These are phyloP conservation scores for Podaxis mareebaensis DNA, from an alignment of 768 basidiomycete genomes.

Conservation along the genomic window DNA sequence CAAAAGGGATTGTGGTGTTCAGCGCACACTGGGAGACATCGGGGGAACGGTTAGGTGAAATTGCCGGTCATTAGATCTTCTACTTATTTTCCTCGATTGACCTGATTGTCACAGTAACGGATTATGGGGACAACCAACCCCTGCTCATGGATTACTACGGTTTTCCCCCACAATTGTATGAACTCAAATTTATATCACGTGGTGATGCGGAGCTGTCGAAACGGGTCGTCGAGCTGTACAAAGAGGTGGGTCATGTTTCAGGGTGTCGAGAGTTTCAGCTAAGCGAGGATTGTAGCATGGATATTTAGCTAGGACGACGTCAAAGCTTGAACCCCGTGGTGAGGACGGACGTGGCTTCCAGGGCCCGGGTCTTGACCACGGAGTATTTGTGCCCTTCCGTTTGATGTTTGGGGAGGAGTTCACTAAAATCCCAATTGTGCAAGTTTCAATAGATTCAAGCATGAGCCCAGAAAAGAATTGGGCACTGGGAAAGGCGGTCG, in stretches of 20 bases:
- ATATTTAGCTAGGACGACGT: slow-evolving; percentile 40
- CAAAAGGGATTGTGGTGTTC: slow-evolving; percentile 79
- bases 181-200: slow-evolving; percentile 65
- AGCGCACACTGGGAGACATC: slow-evolving; percentile 81
- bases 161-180: slow-evolving; percentile 59
- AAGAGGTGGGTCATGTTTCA: slow-evolving; percentile 38
- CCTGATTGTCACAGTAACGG: slow-evolving; percentile 53
- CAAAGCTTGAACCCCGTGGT: slow-evolving; percentile 56
- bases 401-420: slow-evolving; percentile 76
- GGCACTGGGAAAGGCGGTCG: slow-evolving; percentile 62
- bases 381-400: slow-evolving; percentile 78
- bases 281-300: slow-evolving; percentile 1
- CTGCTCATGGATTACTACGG: slow-evolving; percentile 75
- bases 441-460: slow-evolving; percentile 66
- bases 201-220: slow-evolving; percentile 60
- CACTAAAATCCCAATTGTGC: slow-evolving; percentile 63
- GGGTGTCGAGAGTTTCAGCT: neutral
- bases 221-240: slow-evolving; percentile 61
- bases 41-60: slow-evolving; percentile 55
- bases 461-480: slow-evolving; percentile 64
- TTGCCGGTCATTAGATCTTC: neutral
- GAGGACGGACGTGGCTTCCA: slow-evolving; percentile 63
- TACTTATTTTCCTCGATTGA: neutral
- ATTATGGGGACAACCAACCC: slow-evolving; percentile 78
- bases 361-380: slow-evolving; percentile 74